A percentile compares a stretch with the other conserved stretches of the same genome.
Evolutionary conservation across 2,329 filamentous ascomycete genomes (phyloP).

Genomic region (Colletotrichum nymphaeae): DNA sequence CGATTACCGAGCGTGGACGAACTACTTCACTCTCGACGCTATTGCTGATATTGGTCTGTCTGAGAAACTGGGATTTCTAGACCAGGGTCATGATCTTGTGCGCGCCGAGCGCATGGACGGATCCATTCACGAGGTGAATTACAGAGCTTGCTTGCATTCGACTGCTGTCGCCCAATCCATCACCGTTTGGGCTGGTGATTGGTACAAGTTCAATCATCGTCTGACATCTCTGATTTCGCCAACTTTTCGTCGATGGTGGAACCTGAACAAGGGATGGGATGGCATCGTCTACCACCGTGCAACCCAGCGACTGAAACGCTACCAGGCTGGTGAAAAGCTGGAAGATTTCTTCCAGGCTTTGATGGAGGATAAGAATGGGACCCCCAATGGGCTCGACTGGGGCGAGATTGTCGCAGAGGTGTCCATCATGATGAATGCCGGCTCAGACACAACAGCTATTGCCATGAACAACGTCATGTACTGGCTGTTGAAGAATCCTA

Average conservation of each 20-base stretch:
- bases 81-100: constrained; percentile 57
- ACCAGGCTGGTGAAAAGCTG: constrained; percentile 63
- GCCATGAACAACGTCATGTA: constrained; percentile 65
- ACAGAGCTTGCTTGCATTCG: constrained; percentile 62
- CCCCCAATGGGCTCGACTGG: constrained; percentile 59
- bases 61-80: constrained; percentile 61
- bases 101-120: constrained; percentile 58
- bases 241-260: background rate
- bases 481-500: constrained; percentile 60
- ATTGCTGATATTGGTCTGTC: constrained; percentile 67
- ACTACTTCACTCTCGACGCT: constrained; percentile 67
- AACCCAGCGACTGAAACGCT: constrained; percentile 45
- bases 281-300: constrained; percentile 1
- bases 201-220: constrained; percentile 52
- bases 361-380: constrained; percentile 59
- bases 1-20: constrained; percentile 63
- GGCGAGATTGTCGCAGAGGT: constrained; percentile 70
- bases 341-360: constrained; percentile 69
- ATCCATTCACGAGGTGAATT: constrained; percentile 55
- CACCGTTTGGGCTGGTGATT: constrained; percentile 62
- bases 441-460: constrained; percentile 55
- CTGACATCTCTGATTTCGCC: too few relatives aligned
- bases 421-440: constrained; percentile 63
- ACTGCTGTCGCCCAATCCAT: constrained; percentile 60
- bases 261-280: too few relatives aligned